phyloP scores from a whole-genome alignment of 169 alveolate species.

The Plasmodium sp. region DNA sequence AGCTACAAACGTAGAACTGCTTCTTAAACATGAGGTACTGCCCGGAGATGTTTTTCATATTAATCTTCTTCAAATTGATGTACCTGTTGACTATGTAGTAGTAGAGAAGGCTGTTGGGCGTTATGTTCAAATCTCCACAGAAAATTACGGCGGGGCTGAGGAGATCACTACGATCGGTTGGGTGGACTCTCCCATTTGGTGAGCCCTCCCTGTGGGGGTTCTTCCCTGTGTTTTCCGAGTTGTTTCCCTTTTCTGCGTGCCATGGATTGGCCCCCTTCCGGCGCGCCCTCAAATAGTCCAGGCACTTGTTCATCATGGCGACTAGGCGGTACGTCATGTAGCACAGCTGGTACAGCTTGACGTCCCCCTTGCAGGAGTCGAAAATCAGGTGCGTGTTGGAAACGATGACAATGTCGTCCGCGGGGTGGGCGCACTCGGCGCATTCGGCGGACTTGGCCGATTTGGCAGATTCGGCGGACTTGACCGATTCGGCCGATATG shows the following conservation, averaged over 20 bases:
- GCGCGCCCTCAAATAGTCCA: constrained; percentile 12
- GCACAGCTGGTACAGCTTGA: constrained; percentile 81
- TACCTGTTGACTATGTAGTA: constrained; percentile 80
- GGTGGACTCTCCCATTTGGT: background rate
- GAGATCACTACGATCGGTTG: background rate
- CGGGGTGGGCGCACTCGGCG: background rate
- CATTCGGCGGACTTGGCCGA: too few relatives aligned
- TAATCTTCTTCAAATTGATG: constrained; percentile 77
- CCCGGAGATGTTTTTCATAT: constrained; percentile 79
- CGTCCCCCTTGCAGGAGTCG: constrained; percentile 83
- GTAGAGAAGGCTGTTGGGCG: constrained; percentile 84
- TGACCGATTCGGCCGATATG: too few relatives aligned
- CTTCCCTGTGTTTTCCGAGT: background rate
- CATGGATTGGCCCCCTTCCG: background rate
- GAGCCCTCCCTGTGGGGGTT: background rate
- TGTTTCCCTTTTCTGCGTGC: background rate
- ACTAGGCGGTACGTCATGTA: constrained; percentile 76
- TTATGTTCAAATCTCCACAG: constrained; percentile 85
- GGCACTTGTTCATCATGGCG: constrained; percentile 71
- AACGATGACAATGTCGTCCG: constrained; percentile 64
- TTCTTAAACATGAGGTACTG: constrained; percentile 84
- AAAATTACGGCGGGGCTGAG: constrained; percentile 78
- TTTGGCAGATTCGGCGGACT: too few relatives aligned
- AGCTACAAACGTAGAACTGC: constrained; percentile 49
- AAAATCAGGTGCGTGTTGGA: constrained; percentile 84